Evolutionary conservation across 1,284 basidiomycete species (phyloP).

Genomic region (Takashimella tepidaria): DNA sequence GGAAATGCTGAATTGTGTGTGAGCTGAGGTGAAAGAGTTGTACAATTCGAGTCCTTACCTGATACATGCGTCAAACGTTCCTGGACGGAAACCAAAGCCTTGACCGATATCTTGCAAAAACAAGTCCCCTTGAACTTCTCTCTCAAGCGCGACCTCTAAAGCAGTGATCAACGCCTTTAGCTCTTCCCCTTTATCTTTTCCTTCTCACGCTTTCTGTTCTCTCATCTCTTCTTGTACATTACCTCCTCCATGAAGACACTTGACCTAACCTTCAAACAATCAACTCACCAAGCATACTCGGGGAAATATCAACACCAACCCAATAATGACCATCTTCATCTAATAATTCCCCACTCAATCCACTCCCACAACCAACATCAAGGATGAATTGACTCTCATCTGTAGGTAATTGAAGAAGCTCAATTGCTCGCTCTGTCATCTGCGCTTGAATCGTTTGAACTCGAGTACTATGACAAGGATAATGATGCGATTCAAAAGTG

Average conservation of each 20-base stretch:
- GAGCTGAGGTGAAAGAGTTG: not conserved
- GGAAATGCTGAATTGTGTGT: conserved; percentile 80
- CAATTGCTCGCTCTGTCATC: conserved; percentile 94
- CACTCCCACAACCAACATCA: conserved; percentile 98
- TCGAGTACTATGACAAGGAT: conserved; percentile 58
- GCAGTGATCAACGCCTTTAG: too few relatives aligned
- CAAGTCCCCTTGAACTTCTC: conserved; percentile 88
- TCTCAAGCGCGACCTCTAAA: conserved; percentile 90
- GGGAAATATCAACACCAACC: conserved; percentile 92
- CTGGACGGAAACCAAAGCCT: conserved; percentile 89
- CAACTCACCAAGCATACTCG: conserved; percentile 87
- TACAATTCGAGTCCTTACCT: conserved; percentile 55
- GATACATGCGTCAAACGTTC: conserved; percentile 96
- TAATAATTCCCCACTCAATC: conserved; percentile 93
- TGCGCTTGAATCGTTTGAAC: conserved; percentile 96
- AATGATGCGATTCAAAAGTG: not conserved
- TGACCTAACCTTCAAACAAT: not conserved
- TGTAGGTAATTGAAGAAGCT: conserved; percentile 78
- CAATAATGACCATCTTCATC: conserved; percentile 87
- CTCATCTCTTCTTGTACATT: not conserved
- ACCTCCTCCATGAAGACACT: too few relatives aligned
- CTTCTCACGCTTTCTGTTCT: too few relatives aligned
- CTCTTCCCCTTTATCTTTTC: too few relatives aligned
- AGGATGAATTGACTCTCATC: conserved; percentile 72
- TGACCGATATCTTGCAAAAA: conserved; percentile 91